A percentile compares a stretch with the other conserved stretches of the same genome.
Evolutionary conservation across 2,329 filamentous ascomycete genomes (phyloP).

Genomic region (Sporothrix curviconia): DNA sequence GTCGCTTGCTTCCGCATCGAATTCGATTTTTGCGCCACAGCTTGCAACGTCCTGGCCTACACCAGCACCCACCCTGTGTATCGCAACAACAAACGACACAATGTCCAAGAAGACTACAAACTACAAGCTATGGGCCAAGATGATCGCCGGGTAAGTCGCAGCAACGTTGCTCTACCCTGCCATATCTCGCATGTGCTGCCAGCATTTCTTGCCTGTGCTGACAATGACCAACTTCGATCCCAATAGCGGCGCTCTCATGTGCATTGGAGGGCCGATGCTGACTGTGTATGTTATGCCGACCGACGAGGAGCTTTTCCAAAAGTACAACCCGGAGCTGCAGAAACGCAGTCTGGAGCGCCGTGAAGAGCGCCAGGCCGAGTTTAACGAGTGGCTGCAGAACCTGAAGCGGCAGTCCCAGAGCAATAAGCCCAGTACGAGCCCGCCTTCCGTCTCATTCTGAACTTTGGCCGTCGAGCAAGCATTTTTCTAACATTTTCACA

Average conservation of each 20-base stretch:
- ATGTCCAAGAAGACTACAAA: constrained; percentile 38
- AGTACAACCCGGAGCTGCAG: constrained; percentile 92
- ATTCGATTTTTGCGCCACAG: neutral
- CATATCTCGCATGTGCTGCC: too few relatives aligned
- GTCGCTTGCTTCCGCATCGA: too few relatives aligned
- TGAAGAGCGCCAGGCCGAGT: constrained; percentile 71
- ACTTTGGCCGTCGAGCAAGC: neutral
- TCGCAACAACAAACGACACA: neutral
- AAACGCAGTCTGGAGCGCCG: constrained; percentile 77
- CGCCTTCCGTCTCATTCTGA: neutral
- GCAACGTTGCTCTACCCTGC: neutral
- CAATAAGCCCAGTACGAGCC: constrained; percentile 73
- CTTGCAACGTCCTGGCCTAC: neutral
- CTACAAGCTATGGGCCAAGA: constrained; percentile 60
- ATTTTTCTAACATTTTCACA: constrained; percentile 23
- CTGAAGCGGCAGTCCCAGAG: constrained; percentile 87
- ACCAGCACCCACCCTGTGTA: neutral
- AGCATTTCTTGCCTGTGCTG: neutral
- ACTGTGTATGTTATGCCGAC: constrained; percentile 74
- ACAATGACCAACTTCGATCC: constrained; percentile 13
- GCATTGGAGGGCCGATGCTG: constrained; percentile 78
- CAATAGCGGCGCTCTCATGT: constrained; percentile 60
- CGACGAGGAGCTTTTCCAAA: constrained; percentile 86
- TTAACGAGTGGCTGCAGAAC: constrained; percentile 76
- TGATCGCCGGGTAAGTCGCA: constrained; percentile 57